Evolutionary conservation across 495 filamentous ascomycete species (phyloP).

Genomic region (Penicillium odoratum): DNA sequence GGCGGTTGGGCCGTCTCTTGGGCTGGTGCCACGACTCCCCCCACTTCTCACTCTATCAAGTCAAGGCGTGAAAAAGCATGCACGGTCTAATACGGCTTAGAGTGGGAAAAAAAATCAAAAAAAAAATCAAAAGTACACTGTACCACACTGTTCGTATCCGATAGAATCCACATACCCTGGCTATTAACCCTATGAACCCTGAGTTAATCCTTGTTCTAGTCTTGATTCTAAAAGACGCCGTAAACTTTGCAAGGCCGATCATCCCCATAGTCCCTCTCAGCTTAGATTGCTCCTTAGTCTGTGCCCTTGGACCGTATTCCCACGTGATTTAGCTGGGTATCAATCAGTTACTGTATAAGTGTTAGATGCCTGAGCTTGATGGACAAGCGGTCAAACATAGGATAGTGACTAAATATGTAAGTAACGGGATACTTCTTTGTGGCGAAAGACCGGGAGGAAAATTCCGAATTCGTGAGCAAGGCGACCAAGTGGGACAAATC

Average conservation of each 20-base stretch:
- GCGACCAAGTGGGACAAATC: slow-evolving; percentile 8
- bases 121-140: slow-evolving; percentile 9
- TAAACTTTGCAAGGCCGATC: slow-evolving; percentile 14
- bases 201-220: slow-evolving; percentile 6
- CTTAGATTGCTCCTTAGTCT: slow-evolving; percentile 29
- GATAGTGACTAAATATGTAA: neutral
- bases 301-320: slow-evolving; percentile 20
- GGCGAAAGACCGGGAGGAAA: slow-evolving; percentile 1
- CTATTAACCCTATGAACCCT: slow-evolving; percentile 3
- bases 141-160: slow-evolving; percentile 20
- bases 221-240: slow-evolving; percentile 2
- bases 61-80: slow-evolving; percentile 29
- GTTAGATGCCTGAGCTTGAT: no score
- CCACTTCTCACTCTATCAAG: slow-evolving; percentile 21
- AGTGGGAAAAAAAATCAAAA: neutral
- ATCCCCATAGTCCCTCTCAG: slow-evolving; percentile 12
- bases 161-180: slow-evolving; percentile 1
- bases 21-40: slow-evolving; percentile 50
- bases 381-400: slow-evolving; percentile 15
- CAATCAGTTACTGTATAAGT: neutral
- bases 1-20: slow-evolving; percentile 46
- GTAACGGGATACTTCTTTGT: neutral
- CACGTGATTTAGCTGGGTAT: slow-evolving; percentile 15
- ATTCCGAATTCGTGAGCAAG: slow-evolving; percentile 11
- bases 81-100: slow-evolving; percentile 42